Conservation (phyloP, 116 monocot species). For the Papilionanthe hybrid region DNA sequence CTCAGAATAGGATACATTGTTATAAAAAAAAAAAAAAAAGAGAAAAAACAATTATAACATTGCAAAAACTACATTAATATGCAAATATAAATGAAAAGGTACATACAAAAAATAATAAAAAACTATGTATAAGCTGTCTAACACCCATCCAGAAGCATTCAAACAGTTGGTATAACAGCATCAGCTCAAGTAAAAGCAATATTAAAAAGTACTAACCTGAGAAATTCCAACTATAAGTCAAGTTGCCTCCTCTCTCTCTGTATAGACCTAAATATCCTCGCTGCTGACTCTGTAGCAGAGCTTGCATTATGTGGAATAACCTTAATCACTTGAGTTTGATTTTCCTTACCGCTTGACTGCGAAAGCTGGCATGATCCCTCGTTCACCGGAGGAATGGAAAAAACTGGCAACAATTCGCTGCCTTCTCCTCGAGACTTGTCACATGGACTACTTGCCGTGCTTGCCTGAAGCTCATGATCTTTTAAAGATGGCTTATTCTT, state of each 20-base stretch:
- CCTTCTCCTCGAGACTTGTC: slow-evolving; percentile 28
- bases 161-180: neutral
- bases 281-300: slow-evolving; percentile 74
- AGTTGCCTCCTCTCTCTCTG: slow-evolving; percentile 66
- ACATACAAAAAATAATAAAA: neutral
- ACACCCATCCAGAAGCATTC: neutral
- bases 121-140: neutral
- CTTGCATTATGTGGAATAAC: slow-evolving; percentile 64
- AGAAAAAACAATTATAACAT: neutral
- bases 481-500: slow-evolving; percentile 22
- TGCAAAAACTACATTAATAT: neutral
- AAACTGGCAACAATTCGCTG: slow-evolving; percentile 24
- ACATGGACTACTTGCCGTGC: slow-evolving; percentile 54
- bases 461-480: slow-evolving; percentile 50
- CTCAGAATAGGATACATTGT: too few species aligned
- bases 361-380: slow-evolving; percentile 12
- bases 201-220: neutral
- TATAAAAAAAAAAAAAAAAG: too few species aligned
- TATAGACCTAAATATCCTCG: slow-evolving; percentile 78
- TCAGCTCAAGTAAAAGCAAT: too few species aligned
- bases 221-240: slow-evolving; percentile 6
- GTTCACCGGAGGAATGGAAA: slow-evolving; percentile 19
- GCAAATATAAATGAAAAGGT: neutral
- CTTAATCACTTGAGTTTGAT: slow-evolving; percentile 54
- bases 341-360: slow-evolving; percentile 7